Conservation (phyloP, 345 rosid species). For the Eutrema heterophyllum region DNA sequence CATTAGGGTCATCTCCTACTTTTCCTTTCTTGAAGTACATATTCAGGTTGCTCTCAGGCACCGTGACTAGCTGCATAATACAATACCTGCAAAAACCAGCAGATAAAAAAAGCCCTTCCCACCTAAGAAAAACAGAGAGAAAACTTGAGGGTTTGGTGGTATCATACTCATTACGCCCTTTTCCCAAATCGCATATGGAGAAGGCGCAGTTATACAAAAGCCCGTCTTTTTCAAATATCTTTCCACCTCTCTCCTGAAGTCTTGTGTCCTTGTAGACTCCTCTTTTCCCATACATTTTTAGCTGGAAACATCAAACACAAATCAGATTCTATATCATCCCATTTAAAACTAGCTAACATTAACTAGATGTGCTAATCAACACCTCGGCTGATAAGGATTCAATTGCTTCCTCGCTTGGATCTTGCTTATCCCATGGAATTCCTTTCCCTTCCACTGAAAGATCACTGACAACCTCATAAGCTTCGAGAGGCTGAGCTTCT, state of each 20-base stretch:
- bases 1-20: constrained; percentile 56
- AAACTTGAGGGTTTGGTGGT: background rate
- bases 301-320: constrained; percentile 34
- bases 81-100: constrained; percentile 43
- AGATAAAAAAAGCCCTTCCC: background rate
- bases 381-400: constrained; percentile 56
- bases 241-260: constrained; percentile 51
- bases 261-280: constrained; percentile 58
- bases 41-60: constrained; percentile 52
- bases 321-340: background rate
- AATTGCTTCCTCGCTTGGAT: constrained; percentile 50
- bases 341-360: background rate
- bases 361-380: background rate
- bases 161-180: constrained; percentile 54
- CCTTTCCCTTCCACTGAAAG: constrained; percentile 58
- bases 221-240: constrained; percentile 61
- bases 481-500: constrained; percentile 59
- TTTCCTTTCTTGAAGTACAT: constrained; percentile 70
- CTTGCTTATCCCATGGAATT: constrained; percentile 70
- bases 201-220: constrained; percentile 71
- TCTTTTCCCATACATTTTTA: constrained; percentile 67
- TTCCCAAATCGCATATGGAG: constrained; percentile 60
- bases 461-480: constrained; percentile 59
- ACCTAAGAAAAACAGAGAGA: accelerated
- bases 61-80: constrained; percentile 57